Conservation (phyloP, 257 asterid genomes). For the Anisodus tanguticus region DNA sequence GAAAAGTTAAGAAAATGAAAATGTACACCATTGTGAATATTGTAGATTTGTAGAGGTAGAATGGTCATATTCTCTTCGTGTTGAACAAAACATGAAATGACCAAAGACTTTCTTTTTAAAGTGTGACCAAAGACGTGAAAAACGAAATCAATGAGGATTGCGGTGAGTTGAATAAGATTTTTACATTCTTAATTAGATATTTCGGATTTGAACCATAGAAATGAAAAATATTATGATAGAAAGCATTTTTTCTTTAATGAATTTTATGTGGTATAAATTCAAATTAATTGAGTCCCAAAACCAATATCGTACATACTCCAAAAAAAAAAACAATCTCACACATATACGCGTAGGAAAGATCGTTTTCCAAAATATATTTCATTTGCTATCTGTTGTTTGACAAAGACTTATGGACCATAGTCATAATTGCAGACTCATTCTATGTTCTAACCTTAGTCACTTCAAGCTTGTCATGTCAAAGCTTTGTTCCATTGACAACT, state of each 20-base stretch:
- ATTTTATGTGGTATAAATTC: not conserved
- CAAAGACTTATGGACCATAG: slow-evolving; percentile 19
- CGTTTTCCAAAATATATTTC: not conserved
- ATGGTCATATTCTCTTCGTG: slow-evolving; percentile 2
- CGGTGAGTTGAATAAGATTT: not conserved
- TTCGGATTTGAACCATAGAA: not conserved
- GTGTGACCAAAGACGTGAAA: not conserved
- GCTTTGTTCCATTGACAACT: not conserved
- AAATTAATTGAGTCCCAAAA: not conserved
- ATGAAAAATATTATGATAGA: not conserved
- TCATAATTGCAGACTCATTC: slow-evolving; percentile 2
- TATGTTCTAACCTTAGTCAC: not conserved
- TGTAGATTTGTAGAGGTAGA: not conserved
- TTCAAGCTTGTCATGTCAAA: slow-evolving; percentile 4
- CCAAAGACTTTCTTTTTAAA: not conserved
- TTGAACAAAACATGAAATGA: not conserved
- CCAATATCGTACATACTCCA: not conserved
- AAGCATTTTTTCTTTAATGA: not conserved
- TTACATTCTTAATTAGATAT: not conserved
- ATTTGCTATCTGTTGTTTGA: not conserved
- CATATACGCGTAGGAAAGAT: not conserved
- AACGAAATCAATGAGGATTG: not conserved
- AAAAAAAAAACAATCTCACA: not conserved
- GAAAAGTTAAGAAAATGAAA: too few species aligned
- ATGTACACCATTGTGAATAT: too few species aligned